These are phyloP conservation scores for Hordeum marinum DNA, from an alignment of 176 grass and related monocot genomes.

Conservation along the genomic window DNA sequence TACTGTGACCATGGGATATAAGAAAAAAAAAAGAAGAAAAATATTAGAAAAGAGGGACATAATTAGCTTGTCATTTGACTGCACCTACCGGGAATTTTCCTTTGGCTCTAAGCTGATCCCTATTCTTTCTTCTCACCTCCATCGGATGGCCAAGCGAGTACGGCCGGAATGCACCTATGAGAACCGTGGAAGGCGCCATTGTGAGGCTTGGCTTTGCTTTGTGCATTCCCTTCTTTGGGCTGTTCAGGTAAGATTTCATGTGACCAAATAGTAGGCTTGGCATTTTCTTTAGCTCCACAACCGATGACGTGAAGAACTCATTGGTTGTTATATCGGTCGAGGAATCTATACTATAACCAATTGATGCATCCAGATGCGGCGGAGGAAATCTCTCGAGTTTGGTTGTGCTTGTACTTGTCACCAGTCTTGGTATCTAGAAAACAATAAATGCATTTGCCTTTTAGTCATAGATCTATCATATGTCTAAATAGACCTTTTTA, in stretches of 20 bases:
- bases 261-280: slow-evolving; percentile 39
- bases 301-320: slow-evolving; percentile 58
- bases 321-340: slow-evolving; percentile 26
- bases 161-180: slow-evolving; percentile 65
- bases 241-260: slow-evolving; percentile 52
- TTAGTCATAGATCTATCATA: background rate
- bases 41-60: background rate
- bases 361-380: slow-evolving; percentile 85
- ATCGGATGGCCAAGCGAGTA: slow-evolving; percentile 54
- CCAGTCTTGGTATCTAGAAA: slow-evolving; percentile 67
- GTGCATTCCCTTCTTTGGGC: slow-evolving; percentile 36
- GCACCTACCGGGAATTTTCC: slow-evolving; percentile 37
- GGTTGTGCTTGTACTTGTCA: slow-evolving; percentile 66
- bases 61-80: slow-evolving; percentile 41
- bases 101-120: slow-evolving; percentile 48
- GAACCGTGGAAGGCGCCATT: slow-evolving; percentile 49
- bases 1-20: background rate
- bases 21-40: background rate
- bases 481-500: background rate
- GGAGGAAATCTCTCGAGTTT: slow-evolving; percentile 87
- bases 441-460: background rate
- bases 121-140: slow-evolving; percentile 59
- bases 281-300: slow-evolving; percentile 46
- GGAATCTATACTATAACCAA: slow-evolving; percentile 46
- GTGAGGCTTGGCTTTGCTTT: slow-evolving; percentile 51